Base-by-base conservation (phyloP, 1,284 basidiomycete species). In the Ganoderma boninense region DNA sequence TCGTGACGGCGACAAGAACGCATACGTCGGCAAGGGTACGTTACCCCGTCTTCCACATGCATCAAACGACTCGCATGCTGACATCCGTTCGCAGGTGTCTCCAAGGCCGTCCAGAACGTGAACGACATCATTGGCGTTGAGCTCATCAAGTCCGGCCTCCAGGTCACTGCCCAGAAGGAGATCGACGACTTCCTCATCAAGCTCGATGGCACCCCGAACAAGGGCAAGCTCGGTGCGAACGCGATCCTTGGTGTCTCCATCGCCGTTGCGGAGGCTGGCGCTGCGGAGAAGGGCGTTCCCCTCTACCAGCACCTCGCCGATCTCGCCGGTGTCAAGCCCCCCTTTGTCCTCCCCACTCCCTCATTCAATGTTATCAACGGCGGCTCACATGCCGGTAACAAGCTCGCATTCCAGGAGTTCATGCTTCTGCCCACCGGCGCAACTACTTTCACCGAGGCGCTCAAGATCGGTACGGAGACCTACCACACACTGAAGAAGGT, bases 321-420 rank as follows among this genome's bases (percentile, higher is more conserved):
- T 75, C 92, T 99, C 77, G 95, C 97, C 72, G 97, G 97, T 78
- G 90, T 98, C 84, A 95, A 96, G 84, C 88, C 95, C 70, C 97
- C 97, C 61, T 99, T 93, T 85, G 87, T 96, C 71, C 92, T 98
- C 78, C 97, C 97, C 77, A 87, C 84, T 81, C 98, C 97, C 67
- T 92, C 95, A 71, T 96, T 98, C 90, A 99, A 99, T 85, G 98
- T 99, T 80, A 99, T 99, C 89, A 99, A 99, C 87, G 98, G 98
- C 85, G 98, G 98, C 76, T 98, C 97, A 75, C 98, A 99, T 84
- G 98, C 98, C 70, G 98, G 98, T 70, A 99, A 99, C 91, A 96
- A 97, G 83, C 95, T 99, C 75, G 97, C 98, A 69, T 97, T 99
- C 95, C 96, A 99, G 87, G 98, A 99, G 87, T 99, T 99, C 89